Percentiles rank a stretch among this genome's conserved stretches.
Conservation (phyloP, 1,284 basidiomycete genomes). For the Rhodotorula glutinis region DNA sequence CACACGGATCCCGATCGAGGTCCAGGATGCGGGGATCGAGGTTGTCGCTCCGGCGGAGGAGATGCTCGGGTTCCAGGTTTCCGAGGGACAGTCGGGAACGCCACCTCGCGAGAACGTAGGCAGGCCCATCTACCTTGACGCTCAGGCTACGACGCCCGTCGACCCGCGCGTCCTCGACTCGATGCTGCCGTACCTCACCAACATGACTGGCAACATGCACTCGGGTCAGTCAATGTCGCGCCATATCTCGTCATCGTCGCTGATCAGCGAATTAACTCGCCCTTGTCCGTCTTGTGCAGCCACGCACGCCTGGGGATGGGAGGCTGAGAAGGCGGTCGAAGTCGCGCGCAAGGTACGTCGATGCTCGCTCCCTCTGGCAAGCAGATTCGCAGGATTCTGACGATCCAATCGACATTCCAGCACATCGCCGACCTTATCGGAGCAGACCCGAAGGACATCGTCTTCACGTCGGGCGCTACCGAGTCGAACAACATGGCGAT, state of each 20-base stretch:
- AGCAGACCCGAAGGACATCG: slow-evolving; percentile 90
- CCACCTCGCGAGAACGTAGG: background rate
- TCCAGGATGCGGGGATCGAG: slow-evolving; percentile 14
- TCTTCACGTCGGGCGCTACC: slow-evolving; percentile 97
- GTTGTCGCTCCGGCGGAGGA: slow-evolving; percentile 24
- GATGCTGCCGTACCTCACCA: slow-evolving; percentile 94
- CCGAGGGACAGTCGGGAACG: slow-evolving; percentile 2
- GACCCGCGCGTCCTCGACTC: slow-evolving; percentile 96
- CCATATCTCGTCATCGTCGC: background rate
- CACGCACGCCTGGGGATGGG: slow-evolving; percentile 99
- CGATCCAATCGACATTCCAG: slow-evolving; percentile 50
- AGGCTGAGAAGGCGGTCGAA: slow-evolving; percentile 91
- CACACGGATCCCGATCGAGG: slow-evolving; percentile 18
- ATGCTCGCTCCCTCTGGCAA: background rate
- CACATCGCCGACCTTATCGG: slow-evolving; percentile 88
- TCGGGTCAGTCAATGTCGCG: background rate
- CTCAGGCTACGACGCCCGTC: slow-evolving; percentile 93
- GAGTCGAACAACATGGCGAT: slow-evolving; percentile 98
- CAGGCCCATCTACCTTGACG: slow-evolving; percentile 85
- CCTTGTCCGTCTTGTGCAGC: background rate
- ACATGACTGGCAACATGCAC: slow-evolving; percentile 81
- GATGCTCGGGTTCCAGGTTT: slow-evolving; percentile 38
- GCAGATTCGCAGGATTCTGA: background rate
- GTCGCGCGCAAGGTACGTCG: slow-evolving; percentile 17
- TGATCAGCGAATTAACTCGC: background rate